A percentile compares a stretch with the other conserved stretches of the same genome.
Conservation (phyloP, 2,329 filamentous ascomycete genomes). For the Botrytis fragariae region DNA sequence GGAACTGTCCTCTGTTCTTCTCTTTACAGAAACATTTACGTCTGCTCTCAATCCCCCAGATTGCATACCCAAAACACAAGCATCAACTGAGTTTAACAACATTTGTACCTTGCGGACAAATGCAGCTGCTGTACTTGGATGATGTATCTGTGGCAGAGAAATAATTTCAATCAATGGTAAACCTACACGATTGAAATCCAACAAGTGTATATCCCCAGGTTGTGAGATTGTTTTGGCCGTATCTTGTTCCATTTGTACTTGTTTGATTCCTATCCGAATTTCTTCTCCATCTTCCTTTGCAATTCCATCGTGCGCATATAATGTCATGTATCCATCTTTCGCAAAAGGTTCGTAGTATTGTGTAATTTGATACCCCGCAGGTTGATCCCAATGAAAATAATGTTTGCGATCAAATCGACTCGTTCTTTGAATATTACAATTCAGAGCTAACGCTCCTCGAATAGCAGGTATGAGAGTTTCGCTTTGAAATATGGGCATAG, state of each 20-base stretch:
- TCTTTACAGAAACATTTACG: conserved; percentile 85
- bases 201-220: conserved; percentile 67
- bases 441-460: conserved; percentile 79
- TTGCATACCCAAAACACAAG: conserved; percentile 91
- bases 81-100: conserved; percentile 74
- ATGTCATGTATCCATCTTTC: conserved; percentile 66
- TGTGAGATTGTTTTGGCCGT: conserved; percentile 90
- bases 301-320: conserved; percentile 76
- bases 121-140: conserved; percentile 82
- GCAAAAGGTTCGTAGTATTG: conserved; percentile 82
- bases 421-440: conserved; percentile 71
- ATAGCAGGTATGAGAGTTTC: conserved; percentile 85
- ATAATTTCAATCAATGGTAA: conserved; percentile 94
- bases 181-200: conserved; percentile 93
- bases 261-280: conserved; percentile 80
- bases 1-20: conserved; percentile 42
- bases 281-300: conserved; percentile 67
- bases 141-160: conserved; percentile 82
- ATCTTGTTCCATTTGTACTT: conserved; percentile 96
- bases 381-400: conserved; percentile 99
- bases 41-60: conserved; percentile 86
- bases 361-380: conserved; percentile 94
- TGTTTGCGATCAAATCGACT: conserved; percentile 95
- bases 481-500: conserved; percentile 80
- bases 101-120: conserved; percentile 86